These are phyloP conservation scores for Pseudonitzschia multistriata DNA, from an alignment of 108 stramenopile species.

Conservation along the genomic window DNA sequence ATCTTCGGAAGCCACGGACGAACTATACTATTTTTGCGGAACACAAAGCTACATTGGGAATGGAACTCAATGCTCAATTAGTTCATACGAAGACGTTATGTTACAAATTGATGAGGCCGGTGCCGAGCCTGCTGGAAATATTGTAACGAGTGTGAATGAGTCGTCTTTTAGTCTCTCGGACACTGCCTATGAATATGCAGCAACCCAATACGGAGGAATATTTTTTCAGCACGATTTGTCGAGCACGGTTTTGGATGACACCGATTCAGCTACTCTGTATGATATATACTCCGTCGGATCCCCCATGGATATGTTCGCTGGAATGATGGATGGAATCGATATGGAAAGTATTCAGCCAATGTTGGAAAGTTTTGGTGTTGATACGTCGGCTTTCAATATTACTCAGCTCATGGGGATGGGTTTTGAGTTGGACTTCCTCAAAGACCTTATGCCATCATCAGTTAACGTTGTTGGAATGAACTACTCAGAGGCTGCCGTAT, in stretches of 20 bases:
- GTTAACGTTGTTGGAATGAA: slow-evolving; percentile 6
- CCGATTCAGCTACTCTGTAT: background rate
- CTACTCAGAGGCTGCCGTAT: slow-evolving; percentile 29
- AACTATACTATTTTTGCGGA: slow-evolving; percentile 63
- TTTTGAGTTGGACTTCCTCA: slow-evolving; percentile 5
- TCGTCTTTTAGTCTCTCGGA: slow-evolving; percentile 29
- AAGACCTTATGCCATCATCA: slow-evolving; percentile 1
- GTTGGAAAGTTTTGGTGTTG: slow-evolving; percentile 10
- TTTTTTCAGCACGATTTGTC: slow-evolving; percentile 7
- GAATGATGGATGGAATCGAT: background rate
- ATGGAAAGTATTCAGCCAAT: slow-evolving; percentile 3
- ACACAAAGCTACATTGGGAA: slow-evolving; percentile 21
- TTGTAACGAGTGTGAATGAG: slow-evolving; percentile 17
- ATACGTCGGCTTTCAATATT: slow-evolving; percentile 7
- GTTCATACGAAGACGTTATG: slow-evolving; percentile 34
- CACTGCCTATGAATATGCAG: slow-evolving; percentile 4
- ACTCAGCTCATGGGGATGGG: slow-evolving; percentile 6
- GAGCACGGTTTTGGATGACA: slow-evolving; percentile 1
- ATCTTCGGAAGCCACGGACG: slow-evolving; percentile 30
- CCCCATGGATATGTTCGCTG: background rate
- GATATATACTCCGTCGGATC: background rate
- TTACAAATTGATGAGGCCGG: slow-evolving; percentile 36
- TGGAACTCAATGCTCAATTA: slow-evolving; percentile 26
- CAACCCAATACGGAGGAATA: slow-evolving; percentile 15
- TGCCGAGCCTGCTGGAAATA: slow-evolving; percentile 12